Conservation (phyloP, 352 stramenopile genomes). For the Phytophthora pini region DNA sequence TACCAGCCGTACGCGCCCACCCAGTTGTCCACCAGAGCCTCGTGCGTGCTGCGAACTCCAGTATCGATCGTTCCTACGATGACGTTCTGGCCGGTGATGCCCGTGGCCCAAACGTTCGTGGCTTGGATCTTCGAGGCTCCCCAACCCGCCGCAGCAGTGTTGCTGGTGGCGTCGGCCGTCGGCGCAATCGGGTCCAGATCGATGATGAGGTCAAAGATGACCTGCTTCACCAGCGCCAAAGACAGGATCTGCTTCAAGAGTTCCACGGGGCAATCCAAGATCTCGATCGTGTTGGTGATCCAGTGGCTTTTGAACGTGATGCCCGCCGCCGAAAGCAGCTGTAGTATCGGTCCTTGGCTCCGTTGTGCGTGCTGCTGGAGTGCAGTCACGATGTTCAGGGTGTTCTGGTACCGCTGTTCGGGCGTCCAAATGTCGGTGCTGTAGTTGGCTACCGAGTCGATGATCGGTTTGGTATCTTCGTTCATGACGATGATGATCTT, state of each 20-base stretch:
- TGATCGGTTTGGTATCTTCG: slow-evolving; percentile 3
- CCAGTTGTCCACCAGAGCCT: slow-evolving; percentile 42
- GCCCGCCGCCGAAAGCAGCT: slow-evolving; percentile 7
- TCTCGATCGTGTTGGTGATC: slow-evolving; percentile 51
- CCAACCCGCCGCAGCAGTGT: slow-evolving; percentile 37
- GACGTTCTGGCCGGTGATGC: slow-evolving; percentile 38
- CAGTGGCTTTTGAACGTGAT: slow-evolving; percentile 30
- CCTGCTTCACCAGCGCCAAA: slow-evolving; percentile 29
- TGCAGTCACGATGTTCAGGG: slow-evolving; percentile 25
- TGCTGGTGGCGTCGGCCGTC: slow-evolving; percentile 26
- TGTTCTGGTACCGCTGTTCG: slow-evolving; percentile 21
- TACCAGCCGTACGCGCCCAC: slow-evolving; percentile 52
- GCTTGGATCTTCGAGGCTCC: slow-evolving; percentile 44
- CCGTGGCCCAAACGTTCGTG: slow-evolving; percentile 39
- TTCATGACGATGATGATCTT: slow-evolving; percentile 33
- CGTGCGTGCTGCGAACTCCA: slow-evolving; percentile 44
- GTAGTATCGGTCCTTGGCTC: slow-evolving; percentile 14
- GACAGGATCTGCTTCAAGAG: slow-evolving; percentile 30
- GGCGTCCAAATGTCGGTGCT: slow-evolving; percentile 28
- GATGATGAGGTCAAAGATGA: slow-evolving; percentile 38
- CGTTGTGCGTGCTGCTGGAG: slow-evolving; percentile 23
- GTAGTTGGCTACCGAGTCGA: slow-evolving; percentile 13
- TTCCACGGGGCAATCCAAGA: slow-evolving; percentile 32
- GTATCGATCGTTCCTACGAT: slow-evolving; percentile 53
- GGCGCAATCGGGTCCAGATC: slow-evolving; percentile 16